Evolutionary conservation across 768 basidiomycete species (phyloP), one percentile per base, ranked within the genome.

Genomic region (Paxillus involutus): DNA sequence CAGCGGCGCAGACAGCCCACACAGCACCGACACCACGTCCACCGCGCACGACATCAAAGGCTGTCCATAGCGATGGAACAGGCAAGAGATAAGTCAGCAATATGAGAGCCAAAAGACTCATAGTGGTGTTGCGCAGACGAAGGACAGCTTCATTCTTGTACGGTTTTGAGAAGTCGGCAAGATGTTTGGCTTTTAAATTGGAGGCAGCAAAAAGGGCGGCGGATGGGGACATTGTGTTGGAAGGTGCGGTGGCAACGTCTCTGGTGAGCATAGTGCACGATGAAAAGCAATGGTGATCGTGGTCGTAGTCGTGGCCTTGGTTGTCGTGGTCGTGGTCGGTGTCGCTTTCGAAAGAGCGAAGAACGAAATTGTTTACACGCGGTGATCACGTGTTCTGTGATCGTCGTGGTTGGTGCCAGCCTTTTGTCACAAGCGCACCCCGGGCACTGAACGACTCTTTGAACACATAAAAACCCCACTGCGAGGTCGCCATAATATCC

Each of bases 61-160:
- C 71, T 5, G 65, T 63, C 72, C 69, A 77, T 9, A 69, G 40
- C 1, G 73, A 71, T 6, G 76, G 76, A 10, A 74, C 26, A 6
- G 76, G 76, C 1, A 75, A 52, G 26, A 77, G 60, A 45, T 71
- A 65, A 2, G 75, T 75, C 49, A 72, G 60, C n/a, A 77, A 54
- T 9, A 69, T 52, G 19, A 73, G 56, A 10, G 59, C 62, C 13
- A 69, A 51, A 30, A 77, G 64, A 44, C 63, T 67, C 19, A 76
- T 58, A 2, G 66, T 60, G 26, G 73, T 75, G 44, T 67, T 75
- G 40, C 76, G 75, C 45, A 77, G 59, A 46, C 76, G 68, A n/a
- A 74, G 51, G 7, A 68, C 49, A 2, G 75, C 75, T 51, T 77
- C 75, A 42, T 63, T 67, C 47, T 67, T 72, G 19, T 69, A 40